Evolutionary conservation across 257 asterid species (phyloP), one percentile per base, ranked within the genome.

Genomic region (Solanum sparsipilum): DNA sequence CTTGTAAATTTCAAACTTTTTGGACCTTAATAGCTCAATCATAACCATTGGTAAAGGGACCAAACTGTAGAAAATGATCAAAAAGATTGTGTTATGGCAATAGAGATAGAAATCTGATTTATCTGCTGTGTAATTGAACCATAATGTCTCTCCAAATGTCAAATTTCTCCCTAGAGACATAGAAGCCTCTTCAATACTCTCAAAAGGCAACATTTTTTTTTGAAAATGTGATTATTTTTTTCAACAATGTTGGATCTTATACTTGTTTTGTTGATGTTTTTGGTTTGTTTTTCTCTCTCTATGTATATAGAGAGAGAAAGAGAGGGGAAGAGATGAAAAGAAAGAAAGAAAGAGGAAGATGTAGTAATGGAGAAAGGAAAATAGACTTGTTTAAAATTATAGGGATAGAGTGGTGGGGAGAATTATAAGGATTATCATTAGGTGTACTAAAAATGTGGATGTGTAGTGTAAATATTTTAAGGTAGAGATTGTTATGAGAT

Each of bases 81-180:
- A 88, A 91, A 95, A 95, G 4, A 95, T 56, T 0, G 95, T 94
- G 89, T 95, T 95, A 88, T 95, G 96, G 35, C 94, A 93, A 31
- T 92, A 95, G 10, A 94, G 90, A 82, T 93, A 16, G 83, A 86
- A 91, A 89, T 94, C 96, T 2, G 95, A 91, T 90, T 93, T 94
- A 21, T 27, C 52, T 36, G 93, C 96, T 4, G 98, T 91, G 88
- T 95, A 94, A 44, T 91, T 82, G 89, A 89, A 92, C 98, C 98
- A 95, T 81, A 94, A 46, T 32, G 91, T 88, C 91, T 95, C 96
- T 4, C 89, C 92, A 87, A 74, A 87, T 18, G 95, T 93, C 15
- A 94, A 92, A 87, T 91, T 94, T 89, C 98, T 93, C 25, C 98
- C 95, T 0, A 95, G 90, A 78, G 89, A 91, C 60, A 83, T 71